Evolutionary conservation across 2,329 filamentous ascomycete species (phyloP), one percentile per base, ranked within the genome.

Genomic region (Cordyceps javanica): DNA sequence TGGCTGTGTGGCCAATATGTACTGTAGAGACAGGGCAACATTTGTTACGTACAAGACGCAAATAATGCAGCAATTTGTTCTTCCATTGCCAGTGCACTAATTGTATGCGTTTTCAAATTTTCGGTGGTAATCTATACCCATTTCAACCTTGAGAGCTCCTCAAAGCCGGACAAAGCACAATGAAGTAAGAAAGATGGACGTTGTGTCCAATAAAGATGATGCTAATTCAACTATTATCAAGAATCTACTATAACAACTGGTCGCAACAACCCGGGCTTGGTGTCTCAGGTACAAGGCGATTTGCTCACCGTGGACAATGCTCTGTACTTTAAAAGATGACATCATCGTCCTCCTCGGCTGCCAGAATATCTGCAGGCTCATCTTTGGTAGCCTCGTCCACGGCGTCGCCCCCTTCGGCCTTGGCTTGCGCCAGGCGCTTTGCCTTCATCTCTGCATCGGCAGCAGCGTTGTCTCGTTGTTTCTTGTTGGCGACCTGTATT

Each of bases 271-370:
- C 19, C 21, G 13, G 52, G 39, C 30, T 32, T 55, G 39, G 21
- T 36, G 51, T 28, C 45, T 45, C 32, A 38, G 41, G 42, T 28
- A 36, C 30, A 14, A n/a, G 19, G 25, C 45, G 39, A 11, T 48
- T 38, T 16, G 53, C 55, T 60, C 38, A 61, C 58, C 41, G 55
- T 14, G 16, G 10, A 32, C 19, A 10, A 9, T 14, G 30, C 28
- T 2, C n/a, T 14, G 21, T 41, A 21, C 58, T 32, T 71, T 72
- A 95, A 72, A 95, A 95, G 67, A 96, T 96, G 59, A 96, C 86
- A 69, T 95, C 91, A 51, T 90, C 83, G 65, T 94, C 90, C 60
- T 93, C 89, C 55, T 85, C 82, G 32, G 88, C 87, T 6, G 85
- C 88, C 38, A 95, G 74, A 19, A 95, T 76, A 70, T 95, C 89